Percentiles rank a stretch among this genome's conserved stretches.
phyloP scores from a whole-genome alignment of 805 yeast species.

The Wickerhamomyces subpelliculosus region DNA sequence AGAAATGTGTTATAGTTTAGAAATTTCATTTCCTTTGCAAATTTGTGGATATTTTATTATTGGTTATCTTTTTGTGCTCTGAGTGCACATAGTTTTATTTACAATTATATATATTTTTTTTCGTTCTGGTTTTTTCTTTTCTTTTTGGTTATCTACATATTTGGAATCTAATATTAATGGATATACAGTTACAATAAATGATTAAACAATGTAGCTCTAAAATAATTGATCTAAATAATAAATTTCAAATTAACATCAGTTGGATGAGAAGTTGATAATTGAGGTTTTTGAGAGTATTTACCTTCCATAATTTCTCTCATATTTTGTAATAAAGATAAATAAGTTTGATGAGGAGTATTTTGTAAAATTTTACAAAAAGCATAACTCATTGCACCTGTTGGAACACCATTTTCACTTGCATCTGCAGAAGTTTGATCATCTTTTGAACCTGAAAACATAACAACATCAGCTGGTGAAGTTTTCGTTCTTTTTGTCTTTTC shows the following conservation, averaged over 20 bases:
- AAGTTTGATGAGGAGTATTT: slow-evolving; percentile 59
- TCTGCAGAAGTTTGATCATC: slow-evolving; percentile 84
- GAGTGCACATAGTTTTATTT: no score
- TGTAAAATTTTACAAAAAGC: slow-evolving; percentile 63
- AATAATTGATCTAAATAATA: slow-evolving; percentile 28
- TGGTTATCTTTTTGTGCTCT: no score
- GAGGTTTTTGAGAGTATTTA: slow-evolving; percentile 79
- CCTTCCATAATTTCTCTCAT: slow-evolving; percentile 56
- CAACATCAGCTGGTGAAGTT: slow-evolving; percentile 70
- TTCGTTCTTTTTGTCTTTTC: slow-evolving; percentile 46
- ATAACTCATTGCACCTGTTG: slow-evolving; percentile 83
- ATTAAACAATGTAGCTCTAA: not conserved
- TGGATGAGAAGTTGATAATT: slow-evolving; percentile 76
- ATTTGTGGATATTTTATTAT: not conserved
- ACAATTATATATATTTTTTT: not conserved
- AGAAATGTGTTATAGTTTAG: slow-evolving; percentile 45
- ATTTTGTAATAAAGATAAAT: slow-evolving; percentile 60
- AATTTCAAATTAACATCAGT: slow-evolving; percentile 54
- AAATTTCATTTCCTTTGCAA: not conserved
- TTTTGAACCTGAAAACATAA: slow-evolving; percentile 74
- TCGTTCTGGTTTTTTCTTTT: not conserved
- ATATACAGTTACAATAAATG: not conserved
- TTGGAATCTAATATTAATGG: no score
- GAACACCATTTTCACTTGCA: slow-evolving; percentile 60
- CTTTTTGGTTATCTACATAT: no score